These are phyloP conservation scores for Aschersonia sp. DNA, from an alignment of 2,329 filamentous ascomycete species.

Conservation along the genomic window DNA sequence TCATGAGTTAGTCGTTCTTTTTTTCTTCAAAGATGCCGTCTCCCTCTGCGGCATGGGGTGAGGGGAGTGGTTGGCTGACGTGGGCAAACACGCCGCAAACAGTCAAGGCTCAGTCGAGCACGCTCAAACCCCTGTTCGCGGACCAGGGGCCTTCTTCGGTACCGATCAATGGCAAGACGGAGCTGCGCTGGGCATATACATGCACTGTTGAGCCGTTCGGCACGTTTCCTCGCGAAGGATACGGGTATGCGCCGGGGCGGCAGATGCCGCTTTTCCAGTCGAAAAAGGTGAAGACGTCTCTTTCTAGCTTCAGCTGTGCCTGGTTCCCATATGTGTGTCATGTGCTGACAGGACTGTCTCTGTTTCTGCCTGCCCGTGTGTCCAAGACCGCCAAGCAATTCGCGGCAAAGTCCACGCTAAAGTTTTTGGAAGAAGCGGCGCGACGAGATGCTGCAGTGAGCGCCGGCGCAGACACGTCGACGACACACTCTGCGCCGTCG, in stretches of 20 bases:
- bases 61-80: too few relatives aligned
- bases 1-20: constrained; percentile 13
- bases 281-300: constrained; percentile 27
- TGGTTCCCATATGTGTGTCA: neutral
- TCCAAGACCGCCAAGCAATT: constrained; percentile 32
- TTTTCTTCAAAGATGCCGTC: neutral
- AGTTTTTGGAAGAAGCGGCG: constrained; percentile 19
- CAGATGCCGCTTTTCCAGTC: constrained; percentile 21
- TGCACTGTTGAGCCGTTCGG: constrained; percentile 11
- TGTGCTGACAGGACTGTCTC: neutral
- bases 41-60: neutral
- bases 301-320: neutral
- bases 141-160: constrained; percentile 7
- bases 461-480: neutral
- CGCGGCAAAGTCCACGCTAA: constrained; percentile 32
- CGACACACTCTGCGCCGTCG: neutral
- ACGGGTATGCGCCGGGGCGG: constrained; percentile 15
- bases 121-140: constrained; percentile 4
- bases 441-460: neutral
- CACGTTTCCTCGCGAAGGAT: constrained; percentile 16
- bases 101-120: too few relatives aligned
- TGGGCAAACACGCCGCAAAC: too few relatives aligned
- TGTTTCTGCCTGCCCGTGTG: neutral
- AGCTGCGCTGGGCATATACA: constrained; percentile 11
- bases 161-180: constrained; percentile 9